A percentile compares a stretch with the other conserved stretches of the same genome.
Conservation (phyloP, 768 basidiomycete genomes). For the Tricholoma furcatifolium region DNA sequence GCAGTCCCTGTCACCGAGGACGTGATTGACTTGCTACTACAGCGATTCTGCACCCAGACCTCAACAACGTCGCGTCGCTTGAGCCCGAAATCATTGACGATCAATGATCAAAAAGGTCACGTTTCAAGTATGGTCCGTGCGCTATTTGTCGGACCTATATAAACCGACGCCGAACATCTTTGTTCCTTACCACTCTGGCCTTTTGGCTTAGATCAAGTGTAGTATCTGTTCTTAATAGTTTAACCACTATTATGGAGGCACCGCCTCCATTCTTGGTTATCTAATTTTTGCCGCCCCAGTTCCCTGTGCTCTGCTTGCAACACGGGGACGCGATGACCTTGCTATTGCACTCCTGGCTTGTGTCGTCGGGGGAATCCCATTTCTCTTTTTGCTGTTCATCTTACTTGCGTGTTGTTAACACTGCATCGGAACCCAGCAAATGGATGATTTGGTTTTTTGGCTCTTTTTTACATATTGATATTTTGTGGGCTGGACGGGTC, state of each 20-base stretch:
- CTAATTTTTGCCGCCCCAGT: conserved; percentile 55
- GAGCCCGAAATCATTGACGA: background rate
- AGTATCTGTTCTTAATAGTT: conserved; percentile 94
- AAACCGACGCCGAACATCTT: background rate
- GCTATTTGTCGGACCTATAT: conserved; percentile 3
- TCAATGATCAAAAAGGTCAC: background rate
- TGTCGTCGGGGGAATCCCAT: conserved; percentile 56
- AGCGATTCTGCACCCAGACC: background rate
- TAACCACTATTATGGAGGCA: conserved; percentile 64
- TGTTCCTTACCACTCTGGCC: conserved; percentile 76
- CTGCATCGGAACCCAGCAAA: conserved; percentile 14
- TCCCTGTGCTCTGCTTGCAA: conserved; percentile 57
- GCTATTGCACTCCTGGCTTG: conserved; percentile 56
- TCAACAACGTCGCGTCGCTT: background rate
- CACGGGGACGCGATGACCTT: conserved; percentile 52
- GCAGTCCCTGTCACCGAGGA: no score
- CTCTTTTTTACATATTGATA: background rate
- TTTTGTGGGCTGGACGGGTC: background rate
- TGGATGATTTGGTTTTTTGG: conserved; percentile 1
- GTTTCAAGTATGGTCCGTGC: conserved; percentile 13
- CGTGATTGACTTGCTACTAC: no score
- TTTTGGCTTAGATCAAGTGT: conserved; percentile 98
- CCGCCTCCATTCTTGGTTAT: conserved; percentile 54
- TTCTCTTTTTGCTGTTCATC: conserved; percentile 22
- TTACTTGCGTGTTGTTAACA: conserved; percentile 6